Percentiles rank a stretch among this genome's conserved stretches.
These are phyloP conservation scores for Oryza meyeriana DNA, from an alignment of 176 grass and related monocot genomes.

Conservation along the genomic window DNA sequence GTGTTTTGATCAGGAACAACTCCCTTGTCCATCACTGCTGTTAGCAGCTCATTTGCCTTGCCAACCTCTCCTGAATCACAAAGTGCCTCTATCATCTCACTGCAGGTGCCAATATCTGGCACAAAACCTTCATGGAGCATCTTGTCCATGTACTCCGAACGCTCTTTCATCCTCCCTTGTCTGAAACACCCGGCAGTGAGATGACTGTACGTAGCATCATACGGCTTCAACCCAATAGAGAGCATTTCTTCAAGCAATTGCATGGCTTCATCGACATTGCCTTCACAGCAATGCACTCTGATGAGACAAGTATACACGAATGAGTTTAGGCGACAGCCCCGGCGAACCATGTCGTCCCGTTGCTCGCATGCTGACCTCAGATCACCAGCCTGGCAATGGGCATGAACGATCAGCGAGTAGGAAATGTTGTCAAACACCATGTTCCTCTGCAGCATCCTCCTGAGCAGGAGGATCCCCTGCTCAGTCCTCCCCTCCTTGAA, in stretches of 20 bases:
- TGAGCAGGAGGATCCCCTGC: conserved; percentile 59
- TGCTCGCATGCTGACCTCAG: conserved; percentile 39
- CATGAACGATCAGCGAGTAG: conserved; percentile 57
- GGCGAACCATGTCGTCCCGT: conserved; percentile 52
- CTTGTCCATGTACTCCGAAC: conserved; percentile 47
- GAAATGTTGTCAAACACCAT: conserved; percentile 63
- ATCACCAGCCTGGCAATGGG: conserved; percentile 44
- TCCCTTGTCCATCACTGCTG: conserved; percentile 49
- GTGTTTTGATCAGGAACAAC: conserved; percentile 45
- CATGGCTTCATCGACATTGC: conserved; percentile 34
- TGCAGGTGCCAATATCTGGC: conserved; percentile 38
- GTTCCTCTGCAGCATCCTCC: conserved; percentile 79
- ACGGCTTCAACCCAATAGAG: conserved; percentile 57
- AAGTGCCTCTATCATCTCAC: conserved; percentile 44
- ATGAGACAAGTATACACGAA: conserved; percentile 85
- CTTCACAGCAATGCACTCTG: conserved; percentile 22
- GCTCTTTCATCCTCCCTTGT: conserved; percentile 41
- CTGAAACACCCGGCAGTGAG: conserved; percentile 50
- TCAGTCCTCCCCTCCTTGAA: conserved; percentile 54
- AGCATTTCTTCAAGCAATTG: conserved; percentile 60
- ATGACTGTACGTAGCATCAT: conserved; percentile 67
- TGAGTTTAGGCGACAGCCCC: conserved; percentile 45
- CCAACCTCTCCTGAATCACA: conserved; percentile 40
- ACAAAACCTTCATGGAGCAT: conserved; percentile 63
- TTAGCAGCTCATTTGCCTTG: conserved; percentile 59